These are phyloP conservation scores for Chenopodium quinoa DNA, from an alignment of 148 eudicot species.

Conservation along the genomic window DNA sequence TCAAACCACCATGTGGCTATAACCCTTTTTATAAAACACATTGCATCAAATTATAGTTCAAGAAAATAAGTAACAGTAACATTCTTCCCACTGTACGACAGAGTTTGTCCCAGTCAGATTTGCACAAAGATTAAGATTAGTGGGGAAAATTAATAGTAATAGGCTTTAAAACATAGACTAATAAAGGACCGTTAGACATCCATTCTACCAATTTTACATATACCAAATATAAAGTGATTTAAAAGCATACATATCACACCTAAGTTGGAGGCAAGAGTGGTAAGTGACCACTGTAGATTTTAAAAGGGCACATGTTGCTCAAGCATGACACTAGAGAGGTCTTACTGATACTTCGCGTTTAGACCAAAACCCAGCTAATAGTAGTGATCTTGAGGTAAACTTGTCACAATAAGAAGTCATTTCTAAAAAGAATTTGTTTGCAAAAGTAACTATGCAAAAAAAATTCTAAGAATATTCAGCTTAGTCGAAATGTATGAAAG, in stretches of 20 bases:
- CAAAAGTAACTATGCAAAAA: background rate
- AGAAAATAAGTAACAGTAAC: background rate
- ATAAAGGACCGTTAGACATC: background rate
- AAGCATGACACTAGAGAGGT: background rate
- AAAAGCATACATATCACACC: background rate
- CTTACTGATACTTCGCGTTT: background rate
- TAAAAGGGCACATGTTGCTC: background rate
- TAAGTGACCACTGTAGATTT: background rate
- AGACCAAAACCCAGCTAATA: background rate
- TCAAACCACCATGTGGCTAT: slow-evolving; percentile 6
- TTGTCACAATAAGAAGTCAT: background rate
- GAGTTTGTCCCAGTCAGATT: background rate
- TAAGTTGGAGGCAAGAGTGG: background rate
- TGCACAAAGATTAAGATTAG: background rate
- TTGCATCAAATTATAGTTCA: background rate
- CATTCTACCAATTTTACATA: background rate
- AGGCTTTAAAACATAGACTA: background rate
- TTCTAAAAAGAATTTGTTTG: background rate
- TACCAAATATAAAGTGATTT: background rate
- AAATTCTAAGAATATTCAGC: background rate
- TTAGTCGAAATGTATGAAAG: background rate
- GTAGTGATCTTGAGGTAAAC: background rate
- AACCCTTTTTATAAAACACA: background rate
- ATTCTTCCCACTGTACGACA: background rate
- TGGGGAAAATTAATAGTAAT: background rate